Evolutionary conservation across 2,329 filamentous ascomycete genomes (phyloP).

Genomic region (Trichophyton verrucosum): DNA sequence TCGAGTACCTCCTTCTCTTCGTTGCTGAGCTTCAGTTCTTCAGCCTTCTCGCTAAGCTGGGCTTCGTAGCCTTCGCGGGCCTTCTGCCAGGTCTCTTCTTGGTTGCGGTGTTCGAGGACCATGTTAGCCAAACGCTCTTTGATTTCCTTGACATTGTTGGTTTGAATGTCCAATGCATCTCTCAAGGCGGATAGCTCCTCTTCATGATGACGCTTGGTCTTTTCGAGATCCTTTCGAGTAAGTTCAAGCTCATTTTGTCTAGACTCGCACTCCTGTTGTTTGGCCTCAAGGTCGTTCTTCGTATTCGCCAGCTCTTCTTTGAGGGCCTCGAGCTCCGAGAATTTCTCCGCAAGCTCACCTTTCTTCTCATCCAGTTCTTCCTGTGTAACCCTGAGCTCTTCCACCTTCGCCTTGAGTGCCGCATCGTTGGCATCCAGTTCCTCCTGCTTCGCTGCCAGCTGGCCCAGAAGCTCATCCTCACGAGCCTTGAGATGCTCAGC

Average conservation of each 20-base stretch:
- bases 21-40: constrained; percentile 34
- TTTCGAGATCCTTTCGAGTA: constrained; percentile 23
- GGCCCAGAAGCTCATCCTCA: constrained; percentile 34
- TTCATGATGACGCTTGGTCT: constrained; percentile 19
- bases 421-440: constrained; percentile 19
- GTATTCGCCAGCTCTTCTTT: constrained; percentile 22
- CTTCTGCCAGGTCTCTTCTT: constrained; percentile 24
- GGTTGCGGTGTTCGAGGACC: constrained; percentile 19
- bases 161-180: constrained; percentile 14
- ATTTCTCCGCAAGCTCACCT: constrained; percentile 14
- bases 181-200: constrained; percentile 13
- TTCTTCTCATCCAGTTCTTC: constrained; percentile 19
- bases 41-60: constrained; percentile 30
- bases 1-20: constrained; percentile 19
- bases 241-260: constrained; percentile 15
- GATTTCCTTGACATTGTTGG: constrained; percentile 13
- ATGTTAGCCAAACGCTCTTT: constrained; percentile 20
- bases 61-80: constrained; percentile 23
- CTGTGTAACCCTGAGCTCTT: constrained; percentile 12
- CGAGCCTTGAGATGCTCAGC: constrained; percentile 26
- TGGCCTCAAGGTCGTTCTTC: constrained; percentile 21
- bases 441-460: constrained; percentile 23
- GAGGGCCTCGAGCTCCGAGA: constrained; percentile 15
- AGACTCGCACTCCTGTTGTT: constrained; percentile 12
- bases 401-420: constrained; percentile 14